Conservation (phyloP, 2,329 filamentous ascomycete species). For the Escovopsis weberi region DNA sequence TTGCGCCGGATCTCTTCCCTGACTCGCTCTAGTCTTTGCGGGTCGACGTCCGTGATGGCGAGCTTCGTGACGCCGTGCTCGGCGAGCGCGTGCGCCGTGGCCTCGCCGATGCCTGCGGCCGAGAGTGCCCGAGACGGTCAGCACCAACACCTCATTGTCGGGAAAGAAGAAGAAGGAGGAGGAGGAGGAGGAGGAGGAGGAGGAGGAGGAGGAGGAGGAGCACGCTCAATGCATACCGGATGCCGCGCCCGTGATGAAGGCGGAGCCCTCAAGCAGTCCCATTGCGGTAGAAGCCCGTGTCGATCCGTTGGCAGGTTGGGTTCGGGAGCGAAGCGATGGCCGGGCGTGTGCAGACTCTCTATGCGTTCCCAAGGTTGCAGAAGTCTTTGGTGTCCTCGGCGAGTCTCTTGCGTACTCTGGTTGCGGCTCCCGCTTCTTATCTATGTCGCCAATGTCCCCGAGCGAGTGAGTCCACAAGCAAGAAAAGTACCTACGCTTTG, state of each 20-base stretch:
- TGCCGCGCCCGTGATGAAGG: slow-evolving; percentile 33
- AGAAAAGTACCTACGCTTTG: too few relatives aligned
- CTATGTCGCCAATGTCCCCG: too few relatives aligned
- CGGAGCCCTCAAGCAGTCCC: slow-evolving; percentile 26
- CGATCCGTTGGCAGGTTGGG: neutral
- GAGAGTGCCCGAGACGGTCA: neutral
- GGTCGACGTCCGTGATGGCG: slow-evolving; percentile 31
- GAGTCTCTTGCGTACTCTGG: too few relatives aligned
- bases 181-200: too few relatives aligned
- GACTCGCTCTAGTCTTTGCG: slow-evolving; percentile 16
- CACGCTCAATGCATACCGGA: slow-evolving; percentile 20
- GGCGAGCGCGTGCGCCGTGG: slow-evolving; percentile 32
- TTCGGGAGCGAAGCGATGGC: neutral
- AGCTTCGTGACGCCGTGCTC: slow-evolving; percentile 30
- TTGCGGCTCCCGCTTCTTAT: too few relatives aligned
- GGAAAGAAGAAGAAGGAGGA: too few relatives aligned
- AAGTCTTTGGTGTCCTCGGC: too few relatives aligned
- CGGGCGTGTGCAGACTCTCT: too few relatives aligned
- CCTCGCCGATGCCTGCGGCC: slow-evolving; percentile 31
- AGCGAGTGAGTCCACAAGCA: too few relatives aligned
- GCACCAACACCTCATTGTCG: neutral
- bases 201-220: too few relatives aligned
- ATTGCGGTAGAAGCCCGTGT: neutral
- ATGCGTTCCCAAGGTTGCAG: too few relatives aligned
- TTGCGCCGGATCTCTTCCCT: slow-evolving; percentile 18